Evolutionary conservation across 108 stramenopile species (phyloP), one percentile per base, ranked within the genome.

Genomic region (Nitzschia palea): DNA sequence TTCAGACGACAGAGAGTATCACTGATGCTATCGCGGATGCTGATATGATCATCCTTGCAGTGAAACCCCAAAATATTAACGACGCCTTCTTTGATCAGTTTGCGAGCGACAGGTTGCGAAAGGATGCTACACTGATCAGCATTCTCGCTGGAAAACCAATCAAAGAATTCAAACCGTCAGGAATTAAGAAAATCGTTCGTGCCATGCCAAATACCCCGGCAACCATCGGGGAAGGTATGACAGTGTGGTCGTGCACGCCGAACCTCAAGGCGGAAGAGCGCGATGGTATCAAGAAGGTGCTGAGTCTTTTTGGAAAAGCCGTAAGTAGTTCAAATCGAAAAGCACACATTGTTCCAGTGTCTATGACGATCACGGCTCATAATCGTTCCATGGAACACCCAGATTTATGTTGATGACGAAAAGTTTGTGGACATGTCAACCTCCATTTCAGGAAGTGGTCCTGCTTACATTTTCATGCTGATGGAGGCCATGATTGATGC

Each of bases 141-240:
- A 77, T 88, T 36, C 56, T 81, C 42, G 87, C 87, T 2, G 87
- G 87, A 9, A 68, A 40, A 28, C 83, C 84, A 12, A 82, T 90
- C 50, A 34, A 40, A 2, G 61, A 44, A 65, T 65, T 77, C 68
- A n/a, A 44, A 20, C 51, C 85, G 47, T 23, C 72, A 61, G 62
- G 70, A 52, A 55, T 86, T 30, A 22, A 74, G 26, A 85, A 88
- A 31, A 71, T 97, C 65, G 93, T 91, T 23, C 86, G 97, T 37
- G 76, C 80, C 67, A 97, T 97, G 97, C 97, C 97, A 29, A 97
- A 97, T 56, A 97, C 97, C 12, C 97, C 97, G 14, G 90, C 93
- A 12, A 80, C 68, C 54, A 89, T 94, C 30, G 88, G 88, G 40
- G 64, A 86, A 18, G 90, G 91, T 6, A 84, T 94, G 61, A 94